Evolutionary conservation across 1,139 yeast species (phyloP).

Genomic region (Debaryomyces subglobosus): DNA sequence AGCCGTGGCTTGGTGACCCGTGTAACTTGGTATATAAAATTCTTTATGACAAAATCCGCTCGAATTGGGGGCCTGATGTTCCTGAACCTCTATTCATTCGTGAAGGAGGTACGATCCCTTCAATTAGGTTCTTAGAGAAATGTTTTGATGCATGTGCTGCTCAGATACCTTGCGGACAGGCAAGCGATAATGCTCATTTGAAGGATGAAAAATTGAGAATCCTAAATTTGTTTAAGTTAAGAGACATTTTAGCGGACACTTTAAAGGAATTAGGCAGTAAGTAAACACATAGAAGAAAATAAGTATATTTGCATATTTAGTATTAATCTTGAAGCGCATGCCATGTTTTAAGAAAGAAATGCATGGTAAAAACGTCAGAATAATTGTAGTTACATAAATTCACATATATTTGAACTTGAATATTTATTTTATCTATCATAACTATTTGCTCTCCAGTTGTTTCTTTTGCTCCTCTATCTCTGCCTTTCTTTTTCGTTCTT

Average conservation of each 20-base stretch:
- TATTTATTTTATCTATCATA: slow-evolving; percentile 1
- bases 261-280: slow-evolving; percentile 41
- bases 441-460: slow-evolving; percentile 2
- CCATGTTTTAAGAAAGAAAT: not conserved
- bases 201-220: slow-evolving; percentile 84
- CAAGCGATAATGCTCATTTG: slow-evolving; percentile 92
- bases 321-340: not conserved
- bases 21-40: slow-evolving; percentile 70
- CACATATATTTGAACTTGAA: not conserved
- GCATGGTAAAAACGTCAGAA: not conserved
- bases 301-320: not conserved
- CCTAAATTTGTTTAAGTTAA: slow-evolving; percentile 72
- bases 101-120: slow-evolving; percentile 97
- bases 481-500: slow-evolving; percentile 47
- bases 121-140: slow-evolving; percentile 82
- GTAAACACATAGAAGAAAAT: not conserved
- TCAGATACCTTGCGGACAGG: slow-evolving; percentile 95
- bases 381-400: not conserved
- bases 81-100: slow-evolving; percentile 79
- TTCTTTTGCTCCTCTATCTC: slow-evolving; percentile 13
- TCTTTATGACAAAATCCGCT: slow-evolving; percentile 57
- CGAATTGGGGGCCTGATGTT: slow-evolving; percentile 63
- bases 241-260: slow-evolving; percentile 63
- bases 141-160: slow-evolving; percentile 86
- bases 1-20: slow-evolving; percentile 95